A percentile compares a stretch with the other conserved stretches of the same genome.
phyloP scores from a whole-genome alignment of 2,329 filamentous ascomycete species.

The Aspergillus tanneri region DNA sequence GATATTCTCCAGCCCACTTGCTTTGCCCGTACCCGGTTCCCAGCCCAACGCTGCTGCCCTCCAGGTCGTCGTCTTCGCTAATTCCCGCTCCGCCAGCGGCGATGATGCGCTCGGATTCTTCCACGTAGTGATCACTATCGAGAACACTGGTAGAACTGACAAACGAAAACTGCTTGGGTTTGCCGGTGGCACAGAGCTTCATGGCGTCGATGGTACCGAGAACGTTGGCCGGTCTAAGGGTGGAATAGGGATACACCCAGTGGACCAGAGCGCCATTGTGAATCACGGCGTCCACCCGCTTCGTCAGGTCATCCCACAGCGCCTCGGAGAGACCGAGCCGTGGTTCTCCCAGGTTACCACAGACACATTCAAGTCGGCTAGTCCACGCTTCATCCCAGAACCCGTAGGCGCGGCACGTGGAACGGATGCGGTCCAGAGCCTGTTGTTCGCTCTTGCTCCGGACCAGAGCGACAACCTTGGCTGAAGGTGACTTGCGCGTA shows the following conservation, averaged over 20 bases:
- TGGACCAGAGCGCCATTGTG: slow-evolving; percentile 80
- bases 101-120: slow-evolving; percentile 64
- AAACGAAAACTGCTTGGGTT: slow-evolving; percentile 76
- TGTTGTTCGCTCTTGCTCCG: slow-evolving; percentile 63
- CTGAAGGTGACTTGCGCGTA: slow-evolving; percentile 53
- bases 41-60: slow-evolving; percentile 72
- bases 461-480: slow-evolving; percentile 72
- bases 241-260: slow-evolving; percentile 77
- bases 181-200: slow-evolving; percentile 71
- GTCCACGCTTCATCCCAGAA: slow-evolving; percentile 70
- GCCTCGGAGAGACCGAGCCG: slow-evolving; percentile 68
- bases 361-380: slow-evolving; percentile 63
- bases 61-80: slow-evolving; percentile 73
- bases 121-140: slow-evolving; percentile 77
- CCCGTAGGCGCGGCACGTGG: slow-evolving; percentile 72
- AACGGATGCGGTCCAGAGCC: slow-evolving; percentile 63
- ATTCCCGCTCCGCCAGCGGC: slow-evolving; percentile 64
- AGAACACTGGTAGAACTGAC: slow-evolving; percentile 80
- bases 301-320: slow-evolving; percentile 64
- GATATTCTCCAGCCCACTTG: slow-evolving; percentile 76
- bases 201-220: slow-evolving; percentile 75
- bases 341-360: slow-evolving; percentile 71
- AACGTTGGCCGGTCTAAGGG: slow-evolving; percentile 73
- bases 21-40: slow-evolving; percentile 86
- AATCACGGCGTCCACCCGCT: slow-evolving; percentile 69